phyloP scores from a whole-genome alignment of 768 basidiomycete genomes.

The Xanthoconium purpureum region DNA sequence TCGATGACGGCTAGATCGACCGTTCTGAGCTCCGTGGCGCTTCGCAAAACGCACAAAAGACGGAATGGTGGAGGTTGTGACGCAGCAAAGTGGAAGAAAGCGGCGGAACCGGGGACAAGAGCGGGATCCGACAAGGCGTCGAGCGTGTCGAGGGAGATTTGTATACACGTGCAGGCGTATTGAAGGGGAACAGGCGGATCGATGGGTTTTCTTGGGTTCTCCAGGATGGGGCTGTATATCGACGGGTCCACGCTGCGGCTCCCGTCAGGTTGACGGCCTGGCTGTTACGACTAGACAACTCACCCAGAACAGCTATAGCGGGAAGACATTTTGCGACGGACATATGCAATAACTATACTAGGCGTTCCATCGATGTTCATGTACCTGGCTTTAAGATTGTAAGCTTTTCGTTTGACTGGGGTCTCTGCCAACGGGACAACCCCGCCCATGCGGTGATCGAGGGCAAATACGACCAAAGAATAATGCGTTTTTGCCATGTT shows the following conservation, averaged over 20 bases:
- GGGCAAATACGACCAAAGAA: slow-evolving; percentile 49
- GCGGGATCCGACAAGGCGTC: slow-evolving; percentile 45
- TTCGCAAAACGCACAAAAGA: slow-evolving; percentile 36
- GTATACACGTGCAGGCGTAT: slow-evolving; percentile 45
- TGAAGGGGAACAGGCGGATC: slow-evolving; percentile 43
- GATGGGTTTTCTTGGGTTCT: slow-evolving; percentile 36
- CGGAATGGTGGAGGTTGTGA: slow-evolving; percentile 41
- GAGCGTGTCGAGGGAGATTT: slow-evolving; percentile 40
- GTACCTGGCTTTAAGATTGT: slow-evolving; percentile 58
- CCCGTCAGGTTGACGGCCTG: slow-evolving; percentile 1
- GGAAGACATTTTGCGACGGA: slow-evolving; percentile 35
- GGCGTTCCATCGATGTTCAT: slow-evolving; percentile 41
- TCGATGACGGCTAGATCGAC: slow-evolving; percentile 44
- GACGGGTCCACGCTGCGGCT: slow-evolving; percentile 30
- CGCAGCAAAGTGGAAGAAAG: slow-evolving; percentile 36
- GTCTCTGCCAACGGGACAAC: slow-evolving; percentile 47
- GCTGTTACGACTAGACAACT: neutral
- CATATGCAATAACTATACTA: slow-evolving; percentile 58
- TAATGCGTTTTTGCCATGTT: slow-evolving; percentile 44
- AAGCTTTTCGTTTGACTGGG: slow-evolving; percentile 50
- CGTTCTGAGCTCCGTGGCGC: slow-evolving; percentile 36
- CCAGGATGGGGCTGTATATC: slow-evolving; percentile 30
- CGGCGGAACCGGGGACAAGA: slow-evolving; percentile 35
- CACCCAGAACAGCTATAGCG: slow-evolving; percentile 18
- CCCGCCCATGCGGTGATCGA: slow-evolving; percentile 50